Percentiles rank a stretch among this genome's conserved stretches.
These are phyloP conservation scores for Furcasterigmium sp. DNA, from an alignment of 2,329 filamentous ascomycete genomes.

Conservation along the genomic window DNA sequence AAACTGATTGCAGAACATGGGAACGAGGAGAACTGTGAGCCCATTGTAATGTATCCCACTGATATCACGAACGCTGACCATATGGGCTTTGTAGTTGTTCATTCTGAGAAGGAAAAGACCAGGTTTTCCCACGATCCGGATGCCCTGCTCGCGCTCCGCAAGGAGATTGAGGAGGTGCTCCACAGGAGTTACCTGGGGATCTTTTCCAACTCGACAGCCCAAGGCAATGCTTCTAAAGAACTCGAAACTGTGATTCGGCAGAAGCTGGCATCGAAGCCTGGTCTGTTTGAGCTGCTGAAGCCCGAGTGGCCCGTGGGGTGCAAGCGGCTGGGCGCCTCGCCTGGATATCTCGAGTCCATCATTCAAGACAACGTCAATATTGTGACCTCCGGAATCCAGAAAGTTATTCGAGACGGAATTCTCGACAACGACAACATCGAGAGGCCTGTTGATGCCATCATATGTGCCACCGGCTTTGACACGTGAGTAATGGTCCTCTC, in stretches of 20 bases:
- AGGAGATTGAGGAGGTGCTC: background rate
- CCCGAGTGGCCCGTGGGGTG: conserved; percentile 1
- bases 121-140: background rate
- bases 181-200: background rate
- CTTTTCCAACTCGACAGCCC: background rate
- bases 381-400: background rate
- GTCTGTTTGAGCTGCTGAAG: background rate
- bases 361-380: background rate
- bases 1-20: background rate
- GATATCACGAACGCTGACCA: no score
- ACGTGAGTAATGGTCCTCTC: background rate
- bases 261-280: background rate
- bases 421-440: background rate
- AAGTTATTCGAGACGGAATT: background rate
- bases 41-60: background rate
- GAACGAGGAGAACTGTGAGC: background rate
- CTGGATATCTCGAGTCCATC: conserved; percentile 1
- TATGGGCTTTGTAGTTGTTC: background rate
- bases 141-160: background rate
- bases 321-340: background rate
- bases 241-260: background rate
- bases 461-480: conserved; percentile 5
- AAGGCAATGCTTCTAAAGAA: background rate
- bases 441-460: background rate
- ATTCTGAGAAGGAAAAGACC: background rate